Base-by-base conservation (phyloP, 2,329 filamentous ascomycete genomes). In the Sphaerulina vaccinii region DNA sequence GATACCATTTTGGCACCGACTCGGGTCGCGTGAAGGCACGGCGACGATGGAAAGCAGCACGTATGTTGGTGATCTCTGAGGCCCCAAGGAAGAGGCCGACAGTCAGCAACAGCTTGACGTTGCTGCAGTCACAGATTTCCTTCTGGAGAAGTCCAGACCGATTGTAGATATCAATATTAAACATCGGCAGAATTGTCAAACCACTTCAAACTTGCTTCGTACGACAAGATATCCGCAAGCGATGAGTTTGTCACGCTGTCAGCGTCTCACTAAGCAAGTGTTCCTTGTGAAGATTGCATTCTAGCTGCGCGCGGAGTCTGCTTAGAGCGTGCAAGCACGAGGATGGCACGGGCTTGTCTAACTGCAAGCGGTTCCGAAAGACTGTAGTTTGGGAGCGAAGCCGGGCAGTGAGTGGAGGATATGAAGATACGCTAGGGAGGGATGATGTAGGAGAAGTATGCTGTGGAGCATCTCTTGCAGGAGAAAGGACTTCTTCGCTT, bases 1-100 rank as follows among this genome's bases (percentile, higher is more conserved):
- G 45, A 49, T 49, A 49, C 45, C 45, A 47, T 18, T 38, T 37
- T 47, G 44, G 44, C 44, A 49, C 21, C n/a, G 24, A 41, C 37
- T 23, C 36, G 33, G 36, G 44, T 47, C 44, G 40, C 24, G 40
- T 16, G n/a, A n/a, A n/a, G n/a, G n/a, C n/a, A n/a, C n/a, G n/a
- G n/a, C n/a, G n/a, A n/a, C n/a, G n/a, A n/a, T n/a, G n/a, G n/a
- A n/a, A n/a, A n/a, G n/a, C n/a, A n/a, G n/a, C n/a, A n/a, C n/a
- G n/a, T n/a, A n/a, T n/a, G n/a, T n/a, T n/a, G n/a, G n/a, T n/a
- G n/a, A n/a, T n/a, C n/a, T n/a, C n/a, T n/a, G n/a, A n/a, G n/a
- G n/a, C n/a, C n/a, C n/a, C n/a, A n/a, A n/a, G n/a, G n/a, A n/a
- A n/a, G n/a, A n/a, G n/a, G n/a, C n/a, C n/a, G n/a, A n/a, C n/a